Percentiles rank a stretch among this genome's conserved stretches.
These are phyloP conservation scores for Xylaria sp. DNA, from an alignment of 2,329 filamentous ascomycete species.

Conservation along the genomic window DNA sequence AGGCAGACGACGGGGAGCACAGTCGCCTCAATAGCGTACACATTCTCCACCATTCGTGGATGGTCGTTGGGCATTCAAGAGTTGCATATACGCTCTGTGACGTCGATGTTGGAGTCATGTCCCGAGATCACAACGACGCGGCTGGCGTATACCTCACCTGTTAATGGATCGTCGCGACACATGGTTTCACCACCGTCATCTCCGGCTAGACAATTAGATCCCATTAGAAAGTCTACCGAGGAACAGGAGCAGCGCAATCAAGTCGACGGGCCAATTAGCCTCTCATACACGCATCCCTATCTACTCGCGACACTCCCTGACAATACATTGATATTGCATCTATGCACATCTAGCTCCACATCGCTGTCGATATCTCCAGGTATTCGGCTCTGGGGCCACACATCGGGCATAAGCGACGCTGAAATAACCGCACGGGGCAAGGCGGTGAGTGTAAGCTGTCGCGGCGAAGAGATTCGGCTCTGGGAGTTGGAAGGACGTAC, in stretches of 20 bases:
- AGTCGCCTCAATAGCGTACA: constrained; percentile 88
- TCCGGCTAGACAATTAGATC: constrained; percentile 28
- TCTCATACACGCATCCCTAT: constrained; percentile 84
- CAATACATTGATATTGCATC: constrained; percentile 85
- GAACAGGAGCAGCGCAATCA: not conserved
- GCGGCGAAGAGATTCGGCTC: constrained; percentile 82
- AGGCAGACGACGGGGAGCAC: constrained; percentile 71
- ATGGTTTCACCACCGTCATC: constrained; percentile 43
- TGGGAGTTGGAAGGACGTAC: constrained; percentile 87
- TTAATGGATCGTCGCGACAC: constrained; percentile 39
- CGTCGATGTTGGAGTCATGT: constrained; percentile 40
- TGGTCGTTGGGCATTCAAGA: constrained; percentile 96
- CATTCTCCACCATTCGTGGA: constrained; percentile 78
- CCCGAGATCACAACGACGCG: constrained; percentile 53
- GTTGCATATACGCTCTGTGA: constrained; percentile 66
- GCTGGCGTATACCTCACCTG: constrained; percentile 54
- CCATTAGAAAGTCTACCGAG: not conserved
- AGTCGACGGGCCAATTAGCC: constrained; percentile 64
- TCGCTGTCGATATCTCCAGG: constrained; percentile 76
- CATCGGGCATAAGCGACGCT: constrained; percentile 85
- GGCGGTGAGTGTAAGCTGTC: constrained; percentile 85
- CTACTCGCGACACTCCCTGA: constrained; percentile 85
- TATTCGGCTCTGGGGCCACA: constrained; percentile 88
- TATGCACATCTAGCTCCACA: constrained; percentile 78
- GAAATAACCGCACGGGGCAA: constrained; percentile 87